Evolutionary conservation across 78 protist genomes (phyloP).

Genomic region (Salpingoeca rosetta): DNA sequence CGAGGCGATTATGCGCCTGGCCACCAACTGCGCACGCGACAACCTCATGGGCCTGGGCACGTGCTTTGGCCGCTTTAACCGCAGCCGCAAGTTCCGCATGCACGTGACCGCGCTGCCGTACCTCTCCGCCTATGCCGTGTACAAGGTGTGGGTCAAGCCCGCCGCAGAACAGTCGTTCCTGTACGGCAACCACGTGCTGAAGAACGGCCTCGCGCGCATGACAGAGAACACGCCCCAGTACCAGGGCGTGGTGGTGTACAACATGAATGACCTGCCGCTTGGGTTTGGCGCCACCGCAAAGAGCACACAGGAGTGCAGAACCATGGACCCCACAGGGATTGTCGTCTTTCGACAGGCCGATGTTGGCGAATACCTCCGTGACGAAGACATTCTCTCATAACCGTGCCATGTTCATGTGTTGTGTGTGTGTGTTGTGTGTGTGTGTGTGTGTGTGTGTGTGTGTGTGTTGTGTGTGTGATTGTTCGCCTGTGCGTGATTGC

Average conservation of each 20-base stretch:
- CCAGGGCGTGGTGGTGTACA: conserved; percentile 92
- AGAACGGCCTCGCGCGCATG: conserved; percentile 94
- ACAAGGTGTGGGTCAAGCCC: conserved; percentile 96
- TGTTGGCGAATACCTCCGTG: conserved; percentile 78
- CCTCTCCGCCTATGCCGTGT: conserved; percentile 82
- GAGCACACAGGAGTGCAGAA: conserved; percentile 77
- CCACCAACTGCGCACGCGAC: conserved; percentile 57
- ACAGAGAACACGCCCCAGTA: conserved; percentile 90
- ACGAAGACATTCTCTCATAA: conserved; percentile 1
- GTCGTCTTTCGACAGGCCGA: conserved; percentile 90
- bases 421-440: not conserved
- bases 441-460: not conserved
- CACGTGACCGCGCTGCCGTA: conserved; percentile 85
- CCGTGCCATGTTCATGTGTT: not conserved
- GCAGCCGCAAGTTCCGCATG: conserved; percentile 82
- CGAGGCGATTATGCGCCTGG: conserved; percentile 38
- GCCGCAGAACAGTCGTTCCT: conserved; percentile 85
- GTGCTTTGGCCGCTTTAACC: conserved; percentile 95
- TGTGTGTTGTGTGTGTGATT: not conserved
- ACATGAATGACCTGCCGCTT: conserved; percentile 90
- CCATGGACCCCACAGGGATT: conserved; percentile 70
- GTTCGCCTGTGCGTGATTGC: not conserved
- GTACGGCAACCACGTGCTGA: conserved; percentile 95
- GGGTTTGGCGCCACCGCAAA: conserved; percentile 86
- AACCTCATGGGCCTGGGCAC: conserved; percentile 77